These are phyloP conservation scores for Parsonsia alboflavescens DNA, from an alignment of 257 asterid genomes.

Conservation along the genomic window DNA sequence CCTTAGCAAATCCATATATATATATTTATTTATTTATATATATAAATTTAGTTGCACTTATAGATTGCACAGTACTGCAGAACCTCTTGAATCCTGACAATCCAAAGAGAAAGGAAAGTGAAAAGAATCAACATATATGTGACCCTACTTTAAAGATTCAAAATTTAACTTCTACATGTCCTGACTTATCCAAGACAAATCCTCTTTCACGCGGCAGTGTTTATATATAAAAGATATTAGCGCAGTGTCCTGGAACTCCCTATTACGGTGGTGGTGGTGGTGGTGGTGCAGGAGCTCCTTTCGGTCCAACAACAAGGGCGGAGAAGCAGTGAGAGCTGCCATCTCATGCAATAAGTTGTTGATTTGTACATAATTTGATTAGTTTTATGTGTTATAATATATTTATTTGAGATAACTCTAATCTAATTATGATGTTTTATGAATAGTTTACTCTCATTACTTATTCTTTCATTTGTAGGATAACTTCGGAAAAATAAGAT, in stretches of 20 bases:
- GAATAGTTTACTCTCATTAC: too few species aligned
- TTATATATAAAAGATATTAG: slow-evolving; percentile 3
- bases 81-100: neutral
- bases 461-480: too few species aligned
- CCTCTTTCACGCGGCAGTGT: neutral
- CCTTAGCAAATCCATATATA: too few species aligned
- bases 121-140: neutral
- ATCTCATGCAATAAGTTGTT: slow-evolving; percentile 56
- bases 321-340: slow-evolving; percentile 51
- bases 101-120: neutral
- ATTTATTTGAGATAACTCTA: too few species aligned
- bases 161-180: neutral
- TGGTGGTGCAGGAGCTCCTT: slow-evolving; percentile 38
- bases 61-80: neutral
- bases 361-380: too few species aligned
- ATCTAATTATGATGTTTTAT: too few species aligned
- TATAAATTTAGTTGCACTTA: too few species aligned
- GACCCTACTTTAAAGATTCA: neutral
- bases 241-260: neutral
- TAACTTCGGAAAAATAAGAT: too few species aligned
- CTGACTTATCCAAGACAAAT: neutral
- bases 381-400: too few species aligned
- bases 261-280: neutral
- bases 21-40: too few species aligned
- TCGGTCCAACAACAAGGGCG: slow-evolving; percentile 45